Base-by-base conservation (phyloP, 345 rosid genomes). In the Citropsis articulata region DNA sequence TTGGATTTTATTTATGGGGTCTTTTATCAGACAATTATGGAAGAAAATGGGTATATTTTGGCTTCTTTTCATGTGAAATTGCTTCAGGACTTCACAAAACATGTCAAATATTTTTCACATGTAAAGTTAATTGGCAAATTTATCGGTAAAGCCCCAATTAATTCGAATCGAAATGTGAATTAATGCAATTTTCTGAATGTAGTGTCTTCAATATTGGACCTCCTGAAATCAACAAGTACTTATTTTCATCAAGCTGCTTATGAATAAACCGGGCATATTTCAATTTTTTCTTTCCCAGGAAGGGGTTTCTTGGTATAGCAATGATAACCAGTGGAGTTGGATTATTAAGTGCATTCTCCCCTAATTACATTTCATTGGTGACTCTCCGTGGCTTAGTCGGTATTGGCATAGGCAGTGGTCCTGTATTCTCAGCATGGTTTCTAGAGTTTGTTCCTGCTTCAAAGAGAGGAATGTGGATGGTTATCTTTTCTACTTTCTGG, bases 361-460 rank as follows among this genome's bases (percentile, higher is more conserved):
- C 87, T 5, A 88, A 86, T 70, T 90, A 84, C 66, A 28, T 64
- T 22, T 65, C 75, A n/a, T 53, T 88, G 53, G 13, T 88, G 28
- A 50, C 68, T 67, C 78, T 82, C 40, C 89, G 93, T 2, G 81
- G 81, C 55, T 74, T 90, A 36, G 93, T 87, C 45, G 90, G 91
- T 38, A 63, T 88, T 77, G 91, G 93, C 64, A 71, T 86, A 53
- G 91, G 93, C 69, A 90, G 93, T 73, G 90, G 85, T 28, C 83
- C 87, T 75, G 91, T 88, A 48, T 88, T 88, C 76, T 76, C 81
- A 53, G 75, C 91, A n/a, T 88, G 90, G 93, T 86, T 87, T 78
- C 72, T 90, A 22, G 93, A 90, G 84, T 87, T 88, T 72, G 82
- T 90, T 69, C 94, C 94, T 68, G 75, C 94, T 62, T 73, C 89